Base-by-base conservation (phyloP, 2,329 filamentous ascomycete genomes). In the Huntiella moniliformis region DNA sequence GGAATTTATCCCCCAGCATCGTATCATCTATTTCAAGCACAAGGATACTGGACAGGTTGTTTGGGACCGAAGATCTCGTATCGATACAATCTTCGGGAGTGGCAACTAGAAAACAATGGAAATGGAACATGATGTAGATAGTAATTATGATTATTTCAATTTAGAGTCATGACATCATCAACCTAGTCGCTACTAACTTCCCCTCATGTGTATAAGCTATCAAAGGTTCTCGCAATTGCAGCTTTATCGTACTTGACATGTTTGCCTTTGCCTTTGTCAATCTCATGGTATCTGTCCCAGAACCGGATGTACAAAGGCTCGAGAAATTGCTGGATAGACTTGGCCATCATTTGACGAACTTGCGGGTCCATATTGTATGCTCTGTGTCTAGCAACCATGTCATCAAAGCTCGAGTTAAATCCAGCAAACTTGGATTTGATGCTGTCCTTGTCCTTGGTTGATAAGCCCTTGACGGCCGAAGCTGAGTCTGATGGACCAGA, bases 191-290 rank as follows among this genome's bases (percentile, higher is more conserved):
- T 36, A 15, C 12, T 36, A 36, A 36, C 12, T 36, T 36, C 34
- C 12, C 17, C 12, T 44, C 17, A 49, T 15, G 44, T 49, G 32
- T 52, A 52, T 3, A 77, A 59, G 45, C 67, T 71, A 45, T 66
- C 55, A 55, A 78, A 78, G 7, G 79, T 68, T 16, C 74, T 73
- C 40, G 81, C 75, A 55, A 98, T 79, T 41, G 77, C 74, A 36
- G 70, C 69, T 67, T 95, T 95, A 65, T 95, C 87, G 60, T 94
- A 96, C 66, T 93, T 95, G 60, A 93, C 86, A 62, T 96, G 93
- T 63, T 98, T 98, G 54, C 88, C 88, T 64, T 87, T 92, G 50
- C 91, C 91, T 67, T 94, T 95, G 63, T 96, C 88, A 52, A 96
- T 78, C 63, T 96, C 91, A 59, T 95, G 87, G 59, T 98, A 98